Evolutionary conservation across 1,284 basidiomycete species (phyloP), one percentile per base, ranked within the genome.

Genomic region (Puccinia coronata): DNA sequence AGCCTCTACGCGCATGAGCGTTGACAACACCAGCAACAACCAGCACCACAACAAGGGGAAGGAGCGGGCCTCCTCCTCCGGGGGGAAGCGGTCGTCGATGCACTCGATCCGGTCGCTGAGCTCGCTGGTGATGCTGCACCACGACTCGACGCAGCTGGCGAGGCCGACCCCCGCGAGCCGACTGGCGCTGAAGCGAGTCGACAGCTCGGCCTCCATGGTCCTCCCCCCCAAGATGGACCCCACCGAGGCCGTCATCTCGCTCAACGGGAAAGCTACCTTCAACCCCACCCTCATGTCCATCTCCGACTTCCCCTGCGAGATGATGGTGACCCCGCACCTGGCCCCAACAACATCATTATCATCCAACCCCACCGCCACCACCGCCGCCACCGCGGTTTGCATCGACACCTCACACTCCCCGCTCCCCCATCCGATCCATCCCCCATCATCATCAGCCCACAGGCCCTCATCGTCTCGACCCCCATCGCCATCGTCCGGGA

Each of bases 211-310:
- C 47, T 80, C 77, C 23, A 25, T 80, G 34, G 77, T 80, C 41
- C 41, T 80, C 51, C 77, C 65, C 16, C 77, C 77, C 47, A 70
- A 80, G 70, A 39, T 80, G 31, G 77, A 80, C 49, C 36, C 77
- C 31, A 80, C 77, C 9, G 67, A 80, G 70, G 67, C 77, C 3
- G 53, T 80, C 25, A 57, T 80, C 65, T 28, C 49, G 9, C 67
- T 80, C 23, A 80, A 51, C 34, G 57, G 77, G 25, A 78, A 78
- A n/a, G 57, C n/a, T 20, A 69, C 61, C 47, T 69, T 65, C 47
- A 67, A 78, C 23, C 59, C 65, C n/a, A 78, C 75, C 41, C 63
- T 78, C 49, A 78, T n/a, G 23, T 67, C 75, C 49, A 78, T 78
- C 25, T 53, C 61, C 14, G 63, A 78, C 39, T 47, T 78, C 20